phyloP scores from a whole-genome alignment of 345 rosid species.

The Brassica cretica region DNA sequence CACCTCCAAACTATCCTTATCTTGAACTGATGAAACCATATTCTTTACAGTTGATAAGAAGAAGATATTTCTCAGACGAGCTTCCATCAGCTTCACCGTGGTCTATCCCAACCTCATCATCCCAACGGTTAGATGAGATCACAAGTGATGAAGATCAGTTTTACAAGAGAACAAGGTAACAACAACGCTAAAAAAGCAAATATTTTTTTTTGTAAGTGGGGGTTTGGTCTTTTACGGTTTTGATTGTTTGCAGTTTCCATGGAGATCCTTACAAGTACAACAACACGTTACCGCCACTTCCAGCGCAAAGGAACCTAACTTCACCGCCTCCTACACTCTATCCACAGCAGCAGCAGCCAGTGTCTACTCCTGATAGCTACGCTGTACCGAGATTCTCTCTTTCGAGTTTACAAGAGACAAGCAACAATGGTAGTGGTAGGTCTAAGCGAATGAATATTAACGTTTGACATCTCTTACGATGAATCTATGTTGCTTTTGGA shows the following conservation, averaged over 20 bases:
- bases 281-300: slow-evolving; percentile 52
- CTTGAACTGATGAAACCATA: background rate
- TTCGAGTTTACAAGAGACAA: slow-evolving; percentile 53
- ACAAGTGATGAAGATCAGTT: slow-evolving; percentile 59
- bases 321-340: slow-evolving; percentile 86
- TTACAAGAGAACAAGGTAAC: slow-evolving; percentile 40
- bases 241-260: slow-evolving; percentile 48
- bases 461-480: slow-evolving; percentile 23
- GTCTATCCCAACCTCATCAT: slow-evolving; percentile 46
- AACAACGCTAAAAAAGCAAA: background rate
- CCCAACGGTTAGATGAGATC: slow-evolving; percentile 61
- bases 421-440: slow-evolving; percentile 47
- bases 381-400: slow-evolving; percentile 68
- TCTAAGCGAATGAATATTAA: slow-evolving; percentile 78
- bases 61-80: slow-evolving; percentile 85
- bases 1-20: background rate
- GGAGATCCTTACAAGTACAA: slow-evolving; percentile 61
- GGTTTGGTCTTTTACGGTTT: background rate
- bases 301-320: slow-evolving; percentile 53
- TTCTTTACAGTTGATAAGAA: slow-evolving; percentile 63
- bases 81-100: slow-evolving; percentile 56
- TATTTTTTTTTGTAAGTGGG: background rate
- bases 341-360: slow-evolving; percentile 97
- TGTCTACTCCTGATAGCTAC: slow-evolving; percentile 57
- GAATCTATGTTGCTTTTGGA: background rate